Evolutionary conservation across 1,284 basidiomycete species (phyloP).

Genomic region (Marasmius tenuissimus): DNA sequence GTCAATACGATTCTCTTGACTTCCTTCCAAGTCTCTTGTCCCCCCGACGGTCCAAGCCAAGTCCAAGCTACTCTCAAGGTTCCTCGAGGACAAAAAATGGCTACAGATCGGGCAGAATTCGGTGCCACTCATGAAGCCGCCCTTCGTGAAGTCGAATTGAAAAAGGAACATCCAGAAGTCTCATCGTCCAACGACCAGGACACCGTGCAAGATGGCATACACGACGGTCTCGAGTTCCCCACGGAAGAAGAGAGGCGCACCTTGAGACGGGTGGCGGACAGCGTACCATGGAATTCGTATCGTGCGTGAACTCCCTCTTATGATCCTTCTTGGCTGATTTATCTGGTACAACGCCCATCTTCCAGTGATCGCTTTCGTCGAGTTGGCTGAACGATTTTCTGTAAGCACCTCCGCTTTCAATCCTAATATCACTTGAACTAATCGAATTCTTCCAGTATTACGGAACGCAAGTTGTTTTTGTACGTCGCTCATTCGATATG

Average conservation of each 20-base stretch:
- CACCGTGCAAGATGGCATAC: conserved; percentile 36
- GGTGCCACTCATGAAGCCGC: background rate
- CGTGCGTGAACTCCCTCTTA: conserved; percentile 37
- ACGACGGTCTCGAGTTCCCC: conserved; percentile 64
- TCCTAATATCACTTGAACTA: background rate
- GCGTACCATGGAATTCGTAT: conserved; percentile 66
- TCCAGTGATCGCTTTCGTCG: conserved; percentile 68
- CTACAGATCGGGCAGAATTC: conserved; percentile 3
- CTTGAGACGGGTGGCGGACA: conserved; percentile 62
- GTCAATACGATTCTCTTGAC: background rate
- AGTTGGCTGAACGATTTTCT: conserved; percentile 78
- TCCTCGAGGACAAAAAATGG: background rate
- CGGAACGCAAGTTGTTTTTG: conserved; percentile 25
- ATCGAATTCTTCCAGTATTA: conserved; percentile 31
- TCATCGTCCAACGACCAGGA: background rate
- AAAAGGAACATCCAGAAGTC: background rate
- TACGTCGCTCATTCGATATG: background rate
- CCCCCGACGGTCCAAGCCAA: background rate
- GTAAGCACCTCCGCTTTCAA: conserved; percentile 30
- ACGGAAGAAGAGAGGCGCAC: conserved; percentile 66
- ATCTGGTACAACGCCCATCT: conserved; percentile 9
- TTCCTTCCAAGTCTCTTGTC: background rate
- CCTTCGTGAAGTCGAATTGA: background rate
- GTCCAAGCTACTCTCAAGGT: background rate
- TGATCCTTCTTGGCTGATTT: conserved; percentile 12